A percentile compares a stretch with the other conserved stretches of the same genome.
Evolutionary conservation across 768 basidiomycete genomes (phyloP).

Genomic region (Terana coerulea): DNA sequence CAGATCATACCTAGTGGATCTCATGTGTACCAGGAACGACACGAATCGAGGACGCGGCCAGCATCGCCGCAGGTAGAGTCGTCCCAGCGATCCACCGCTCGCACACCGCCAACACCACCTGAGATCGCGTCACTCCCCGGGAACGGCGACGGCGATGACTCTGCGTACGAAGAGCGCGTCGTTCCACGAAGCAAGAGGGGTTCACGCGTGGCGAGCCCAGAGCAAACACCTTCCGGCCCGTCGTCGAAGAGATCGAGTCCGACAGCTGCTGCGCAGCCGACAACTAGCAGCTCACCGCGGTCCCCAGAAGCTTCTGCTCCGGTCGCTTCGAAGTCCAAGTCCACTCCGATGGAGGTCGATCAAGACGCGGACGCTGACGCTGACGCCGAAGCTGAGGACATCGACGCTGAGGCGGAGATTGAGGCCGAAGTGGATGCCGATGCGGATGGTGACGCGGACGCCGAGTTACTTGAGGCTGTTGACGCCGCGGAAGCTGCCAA

Average conservation of each 20-base stretch:
- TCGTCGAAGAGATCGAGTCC: not conserved
- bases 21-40: conserved; percentile 14
- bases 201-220: conserved; percentile 12
- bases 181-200: not conserved
- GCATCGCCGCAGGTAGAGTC: conserved; percentile 15
- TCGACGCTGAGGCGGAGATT: conserved; percentile 31
- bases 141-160: conserved; percentile 22
- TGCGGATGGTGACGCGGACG: conserved; percentile 29
- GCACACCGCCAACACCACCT: conserved; percentile 21
- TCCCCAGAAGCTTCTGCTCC: conserved; percentile 10
- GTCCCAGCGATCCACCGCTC: conserved; percentile 1
- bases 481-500: conserved; percentile 37
- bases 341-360: conserved; percentile 21
- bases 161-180: conserved; percentile 12
- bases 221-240: not conserved
- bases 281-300: not conserved
- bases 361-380: conserved; percentile 39
- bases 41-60: conserved; percentile 12
- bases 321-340: not conserved
- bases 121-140: conserved; percentile 23
- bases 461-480: conserved; percentile 34
- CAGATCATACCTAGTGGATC: conserved; percentile 14
- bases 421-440: conserved; percentile 30
- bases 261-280: not conserved
- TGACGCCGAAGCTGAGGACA: conserved; percentile 28